phyloP scores from a whole-genome alignment of 805 yeast species.

The Sugiyamaella smithiae region DNA sequence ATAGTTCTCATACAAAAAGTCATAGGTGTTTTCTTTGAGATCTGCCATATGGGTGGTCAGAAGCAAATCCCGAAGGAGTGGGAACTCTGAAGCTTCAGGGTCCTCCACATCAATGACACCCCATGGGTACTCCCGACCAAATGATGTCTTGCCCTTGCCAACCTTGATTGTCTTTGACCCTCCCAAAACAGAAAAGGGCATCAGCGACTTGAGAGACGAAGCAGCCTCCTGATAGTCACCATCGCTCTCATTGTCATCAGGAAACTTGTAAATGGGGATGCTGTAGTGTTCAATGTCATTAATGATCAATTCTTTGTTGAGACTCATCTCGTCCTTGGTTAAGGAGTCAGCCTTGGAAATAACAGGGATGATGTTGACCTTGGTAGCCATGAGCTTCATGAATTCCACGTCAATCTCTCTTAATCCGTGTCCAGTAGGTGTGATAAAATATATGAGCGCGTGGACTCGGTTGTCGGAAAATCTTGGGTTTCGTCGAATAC shows the following conservation, averaged over 20 bases:
- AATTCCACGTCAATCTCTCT: constrained; percentile 74
- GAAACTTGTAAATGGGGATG: constrained; percentile 73
- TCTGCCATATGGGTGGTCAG: constrained; percentile 84
- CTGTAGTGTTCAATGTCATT: constrained; percentile 70
- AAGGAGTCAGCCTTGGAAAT: constrained; percentile 84
- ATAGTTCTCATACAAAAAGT: constrained; percentile 80
- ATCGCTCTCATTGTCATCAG: constrained; percentile 48
- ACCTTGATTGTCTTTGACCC: constrained; percentile 50
- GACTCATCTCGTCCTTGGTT: constrained; percentile 69
- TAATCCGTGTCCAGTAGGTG: constrained; percentile 51
- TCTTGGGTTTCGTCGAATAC: constrained; percentile 68
- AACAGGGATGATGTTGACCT: constrained; percentile 83
- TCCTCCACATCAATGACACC: constrained; percentile 60
- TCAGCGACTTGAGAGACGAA: constrained; percentile 38
- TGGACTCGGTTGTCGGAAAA: constrained; percentile 74
- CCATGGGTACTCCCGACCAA: constrained; percentile 60
- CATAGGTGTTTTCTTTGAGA: constrained; percentile 85
- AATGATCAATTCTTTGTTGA: constrained; percentile 70
- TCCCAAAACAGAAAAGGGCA: constrained; percentile 66
- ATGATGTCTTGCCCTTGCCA: constrained; percentile 42
- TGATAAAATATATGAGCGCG: constrained; percentile 72
- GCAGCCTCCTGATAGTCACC: constrained; percentile 26
- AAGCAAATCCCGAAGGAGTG: constrained; percentile 72
- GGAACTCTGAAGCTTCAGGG: constrained; percentile 75
- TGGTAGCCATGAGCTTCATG: constrained; percentile 72